Evolutionary conservation across 1,284 basidiomycete species (phyloP).

Genomic region (Malassezia restricta): DNA sequence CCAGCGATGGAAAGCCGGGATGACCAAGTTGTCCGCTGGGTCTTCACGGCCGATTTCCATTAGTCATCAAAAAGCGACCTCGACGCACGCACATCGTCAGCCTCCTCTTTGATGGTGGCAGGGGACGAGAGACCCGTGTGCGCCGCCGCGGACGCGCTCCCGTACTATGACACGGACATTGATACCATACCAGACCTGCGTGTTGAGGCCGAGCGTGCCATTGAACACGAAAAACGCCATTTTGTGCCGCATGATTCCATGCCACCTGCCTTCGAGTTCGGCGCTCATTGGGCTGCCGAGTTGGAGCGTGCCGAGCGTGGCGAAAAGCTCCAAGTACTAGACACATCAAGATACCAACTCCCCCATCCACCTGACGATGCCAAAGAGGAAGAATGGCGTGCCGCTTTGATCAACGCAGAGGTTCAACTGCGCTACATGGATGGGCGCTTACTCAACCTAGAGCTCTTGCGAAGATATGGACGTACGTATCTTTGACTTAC

Average conservation of each 20-base stretch:
- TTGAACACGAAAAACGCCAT: conserved; percentile 58
- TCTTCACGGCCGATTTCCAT: no score
- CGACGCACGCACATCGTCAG: no score
- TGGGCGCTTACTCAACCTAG: conserved; percentile 60
- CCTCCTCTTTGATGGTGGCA: no score
- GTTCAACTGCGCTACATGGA: conserved; percentile 82
- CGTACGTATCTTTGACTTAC: conserved; percentile 55
- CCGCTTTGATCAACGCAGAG: conserved; percentile 64
- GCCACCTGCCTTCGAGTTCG: conserved; percentile 60
- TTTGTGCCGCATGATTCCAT: conserved; percentile 57
- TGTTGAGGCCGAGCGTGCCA: conserved; percentile 61
- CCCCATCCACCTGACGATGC: conserved; percentile 59
- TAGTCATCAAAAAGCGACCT: no score
- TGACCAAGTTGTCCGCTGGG: no score
- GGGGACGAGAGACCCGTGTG: background rate
- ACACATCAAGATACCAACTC: conserved; percentile 66
- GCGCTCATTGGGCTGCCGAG: conserved; percentile 36
- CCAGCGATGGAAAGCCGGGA: background rate
- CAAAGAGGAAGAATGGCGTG: conserved; percentile 65
- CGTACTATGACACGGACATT: conserved; percentile 87
- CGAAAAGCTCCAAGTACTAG: conserved; percentile 61
- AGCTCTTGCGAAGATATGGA: conserved; percentile 73
- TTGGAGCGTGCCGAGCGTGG: conserved; percentile 32
- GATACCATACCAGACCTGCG: conserved; percentile 61
- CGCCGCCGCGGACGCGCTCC: conserved; percentile 58